Conservation (phyloP, 2,329 filamentous ascomycete species). For the Calonectria crousiana region DNA sequence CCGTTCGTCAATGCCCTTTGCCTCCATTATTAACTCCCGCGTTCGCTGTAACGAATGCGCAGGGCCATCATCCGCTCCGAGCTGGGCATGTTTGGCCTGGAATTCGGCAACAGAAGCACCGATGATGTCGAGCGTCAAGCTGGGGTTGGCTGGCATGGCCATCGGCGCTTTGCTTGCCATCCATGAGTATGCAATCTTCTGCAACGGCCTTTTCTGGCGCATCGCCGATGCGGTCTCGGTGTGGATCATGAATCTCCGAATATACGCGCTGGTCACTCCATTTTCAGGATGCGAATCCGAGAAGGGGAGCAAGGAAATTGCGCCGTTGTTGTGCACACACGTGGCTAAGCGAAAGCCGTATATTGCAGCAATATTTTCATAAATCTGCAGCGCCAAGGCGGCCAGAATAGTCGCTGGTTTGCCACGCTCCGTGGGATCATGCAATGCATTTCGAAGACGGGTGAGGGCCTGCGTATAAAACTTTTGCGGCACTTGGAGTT, state of each 20-base stretch:
- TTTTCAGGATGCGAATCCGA: background rate
- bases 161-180: background rate
- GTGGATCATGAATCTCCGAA: conserved; percentile 18
- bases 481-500: background rate
- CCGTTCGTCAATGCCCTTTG: background rate
- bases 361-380: conserved; percentile 22
- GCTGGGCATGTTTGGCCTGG: background rate
- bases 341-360: background rate
- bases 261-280: background rate
- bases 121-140: conserved; percentile 21
- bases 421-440: conserved; percentile 11
- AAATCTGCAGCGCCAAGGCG: conserved; percentile 19
- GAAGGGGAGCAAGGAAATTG: conserved; percentile 13
- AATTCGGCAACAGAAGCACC: conserved; percentile 22
- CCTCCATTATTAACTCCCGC: conserved; percentile 6
- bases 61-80: background rate
- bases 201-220: conserved; percentile 5
- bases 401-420: conserved; percentile 22
- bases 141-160: conserved; percentile 7
- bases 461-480: conserved; percentile 9
- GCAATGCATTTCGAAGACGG: conserved; percentile 14
- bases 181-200: conserved; percentile 4
- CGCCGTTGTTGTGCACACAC: conserved; percentile 20
- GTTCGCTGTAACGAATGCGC: background rate
- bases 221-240: conserved; percentile 17